A percentile compares a stretch with the other conserved stretches of the same genome.
Evolutionary conservation across 2,329 filamentous ascomycete species (phyloP).

Genomic region (Xylariaceae sp.): DNA sequence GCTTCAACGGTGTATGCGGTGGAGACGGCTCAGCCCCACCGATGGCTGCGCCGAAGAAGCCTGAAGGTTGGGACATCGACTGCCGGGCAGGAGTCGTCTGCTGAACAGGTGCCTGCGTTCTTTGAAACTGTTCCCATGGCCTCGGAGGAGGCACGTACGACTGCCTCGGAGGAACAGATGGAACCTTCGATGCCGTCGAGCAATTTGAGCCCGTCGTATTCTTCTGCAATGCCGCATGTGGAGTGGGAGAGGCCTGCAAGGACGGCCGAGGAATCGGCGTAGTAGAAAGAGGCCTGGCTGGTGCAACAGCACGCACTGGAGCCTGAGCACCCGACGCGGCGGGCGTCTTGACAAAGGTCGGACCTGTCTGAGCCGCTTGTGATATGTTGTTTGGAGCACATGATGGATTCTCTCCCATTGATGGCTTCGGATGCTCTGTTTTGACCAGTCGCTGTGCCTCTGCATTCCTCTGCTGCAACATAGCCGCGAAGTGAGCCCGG

Average conservation of each 20-base stretch:
- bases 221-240: slow-evolving; percentile 1
- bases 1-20: too few relatives aligned
- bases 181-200: slow-evolving; percentile 6
- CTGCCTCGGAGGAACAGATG: slow-evolving; percentile 12
- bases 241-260: slow-evolving; percentile 1
- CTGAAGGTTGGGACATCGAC: too few relatives aligned
- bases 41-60: too few relatives aligned
- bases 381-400: too few relatives aligned
- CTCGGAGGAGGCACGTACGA: slow-evolving; percentile 24
- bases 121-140: slow-evolving; percentile 24
- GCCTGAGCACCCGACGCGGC: too few relatives aligned
- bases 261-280: slow-evolving; percentile 9
- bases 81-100: slow-evolving; percentile 4
- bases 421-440: background rate
- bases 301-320: too few relatives aligned
- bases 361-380: too few relatives aligned
- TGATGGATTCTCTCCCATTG: too few relatives aligned
- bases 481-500: slow-evolving; percentile 22
- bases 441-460: slow-evolving; percentile 7
- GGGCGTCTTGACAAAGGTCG: too few relatives aligned
- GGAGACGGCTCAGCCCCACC: too few relatives aligned
- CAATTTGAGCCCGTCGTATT: slow-evolving; percentile 1
- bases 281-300: slow-evolving; percentile 5
- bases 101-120: slow-evolving; percentile 10
- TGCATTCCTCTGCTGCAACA: slow-evolving; percentile 18